phyloP scores from a whole-genome alignment of 1,284 basidiomycete species.

The Boletus austroedulis region DNA sequence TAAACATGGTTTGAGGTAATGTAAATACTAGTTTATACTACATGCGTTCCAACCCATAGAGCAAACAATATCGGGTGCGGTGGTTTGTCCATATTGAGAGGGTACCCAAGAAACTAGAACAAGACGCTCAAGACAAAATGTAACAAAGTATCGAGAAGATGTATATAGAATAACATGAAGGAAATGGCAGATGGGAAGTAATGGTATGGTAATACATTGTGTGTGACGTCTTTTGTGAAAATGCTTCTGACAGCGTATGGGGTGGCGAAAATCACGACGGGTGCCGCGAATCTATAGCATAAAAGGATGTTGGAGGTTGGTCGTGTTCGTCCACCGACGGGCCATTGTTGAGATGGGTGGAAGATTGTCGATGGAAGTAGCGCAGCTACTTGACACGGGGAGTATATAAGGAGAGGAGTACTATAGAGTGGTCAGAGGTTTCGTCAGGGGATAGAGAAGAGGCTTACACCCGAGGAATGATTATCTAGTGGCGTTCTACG shows the following conservation, averaged over 20 bases:
- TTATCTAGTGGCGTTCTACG: constrained; percentile 29
- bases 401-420: constrained; percentile 28
- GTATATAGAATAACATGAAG: constrained; percentile 17
- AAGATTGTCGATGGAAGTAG: constrained; percentile 34
- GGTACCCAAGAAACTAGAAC: constrained; percentile 29
- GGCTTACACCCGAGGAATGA: constrained; percentile 29
- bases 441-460: background rate
- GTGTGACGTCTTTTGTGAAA: constrained; percentile 5
- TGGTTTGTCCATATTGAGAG: constrained; percentile 21
- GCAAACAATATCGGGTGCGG: constrained; percentile 24
- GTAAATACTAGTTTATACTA: constrained; percentile 29
- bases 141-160: constrained; percentile 3
- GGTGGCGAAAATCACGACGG: background rate
- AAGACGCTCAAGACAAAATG: constrained; percentile 29
- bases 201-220: constrained; percentile 19
- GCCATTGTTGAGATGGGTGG: constrained; percentile 37
- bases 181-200: background rate
- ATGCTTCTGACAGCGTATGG: constrained; percentile 9
- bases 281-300: constrained; percentile 32
- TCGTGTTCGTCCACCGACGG: constrained; percentile 31
- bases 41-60: constrained; percentile 33
- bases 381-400: constrained; percentile 27
- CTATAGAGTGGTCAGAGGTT: constrained; percentile 16
- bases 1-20: too few relatives aligned
- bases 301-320: constrained; percentile 34